Evolutionary conservation across 768 basidiomycete species (phyloP).

Genomic region (Stropharia rugosoannulata): DNA sequence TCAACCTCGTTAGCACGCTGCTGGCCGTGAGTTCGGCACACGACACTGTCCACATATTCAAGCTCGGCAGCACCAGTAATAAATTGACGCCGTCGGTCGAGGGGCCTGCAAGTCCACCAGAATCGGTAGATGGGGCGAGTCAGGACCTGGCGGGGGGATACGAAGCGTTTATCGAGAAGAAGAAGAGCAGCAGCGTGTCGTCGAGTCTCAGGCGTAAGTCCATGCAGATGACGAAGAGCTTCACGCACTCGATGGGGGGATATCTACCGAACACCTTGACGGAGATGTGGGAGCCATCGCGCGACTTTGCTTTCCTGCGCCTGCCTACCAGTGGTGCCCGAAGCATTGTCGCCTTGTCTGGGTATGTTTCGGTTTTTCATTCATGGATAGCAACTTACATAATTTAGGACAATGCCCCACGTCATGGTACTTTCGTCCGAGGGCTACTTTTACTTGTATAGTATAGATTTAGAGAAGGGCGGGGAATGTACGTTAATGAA

Average conservation of each 20-base stretch:
- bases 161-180: constrained; percentile 79
- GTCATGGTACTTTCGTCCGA: constrained; percentile 97
- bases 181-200: constrained; percentile 64
- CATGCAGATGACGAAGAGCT: constrained; percentile 68
- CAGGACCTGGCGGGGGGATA: constrained; percentile 74
- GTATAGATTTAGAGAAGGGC: constrained; percentile 92
- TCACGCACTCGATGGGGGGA: constrained; percentile 79
- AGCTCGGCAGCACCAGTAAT: constrained; percentile 47
- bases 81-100: constrained; percentile 15
- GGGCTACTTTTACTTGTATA: constrained; percentile 94
- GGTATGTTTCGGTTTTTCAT: constrained; percentile 48
- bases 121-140: constrained; percentile 66
- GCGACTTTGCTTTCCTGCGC: constrained; percentile 91
- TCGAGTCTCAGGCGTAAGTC: constrained; percentile 67
- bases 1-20: constrained; percentile 82
- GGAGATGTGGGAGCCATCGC: constrained; percentile 95
- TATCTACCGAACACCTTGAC: constrained; percentile 88
- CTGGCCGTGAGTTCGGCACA: constrained; percentile 89
- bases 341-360: constrained; percentile 86
- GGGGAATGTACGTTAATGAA: constrained; percentile 95
- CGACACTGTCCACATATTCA: constrained; percentile 97
- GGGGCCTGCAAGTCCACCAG: constrained; percentile 54
- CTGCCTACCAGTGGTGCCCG: constrained; percentile 76
- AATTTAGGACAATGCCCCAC: constrained; percentile 82
- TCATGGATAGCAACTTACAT: background rate